Evolutionary conservation across 345 rosid species (phyloP).

Genomic region (Arabis alpina): DNA sequence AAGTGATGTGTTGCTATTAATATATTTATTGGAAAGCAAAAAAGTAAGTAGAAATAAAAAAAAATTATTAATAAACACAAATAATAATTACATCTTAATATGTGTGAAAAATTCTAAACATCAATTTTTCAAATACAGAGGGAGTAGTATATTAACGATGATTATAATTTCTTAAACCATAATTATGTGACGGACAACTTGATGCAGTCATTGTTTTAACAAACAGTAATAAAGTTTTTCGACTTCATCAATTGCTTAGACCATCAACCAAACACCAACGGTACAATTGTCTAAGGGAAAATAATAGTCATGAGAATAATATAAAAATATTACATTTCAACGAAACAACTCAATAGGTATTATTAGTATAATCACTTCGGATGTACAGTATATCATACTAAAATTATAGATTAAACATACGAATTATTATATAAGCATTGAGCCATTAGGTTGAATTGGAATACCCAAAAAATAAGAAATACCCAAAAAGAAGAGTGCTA

Average conservation of each 20-base stretch:
- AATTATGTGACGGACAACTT: conserved; percentile 19
- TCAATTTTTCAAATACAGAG: no score
- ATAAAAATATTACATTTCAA: not conserved
- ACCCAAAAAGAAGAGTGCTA: not conserved
- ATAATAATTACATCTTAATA: no score
- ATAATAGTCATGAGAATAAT: not conserved
- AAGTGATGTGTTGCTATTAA: no score
- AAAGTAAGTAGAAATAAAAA: no score
- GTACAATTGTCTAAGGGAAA: not conserved
- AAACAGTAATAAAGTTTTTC: not conserved
- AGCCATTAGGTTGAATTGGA: not conserved
- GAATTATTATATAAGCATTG: not conserved
- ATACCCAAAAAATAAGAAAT: not conserved
- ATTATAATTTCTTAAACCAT: not conserved
- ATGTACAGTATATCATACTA: not conserved
- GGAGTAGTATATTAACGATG: not conserved
- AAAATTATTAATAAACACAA: no score
- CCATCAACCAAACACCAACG: conserved; percentile 14
- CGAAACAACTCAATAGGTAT: not conserved
- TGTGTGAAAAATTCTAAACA: no score
- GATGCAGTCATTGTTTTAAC: conserved; percentile 5
- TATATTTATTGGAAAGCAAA: no score
- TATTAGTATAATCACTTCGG: not conserved
- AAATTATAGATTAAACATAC: conserved; percentile 4
- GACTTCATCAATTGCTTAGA: conserved; percentile 24